Evolutionary conservation across 1,284 basidiomycete genomes (phyloP).

Genomic region (Boletus subluridellus): DNA sequence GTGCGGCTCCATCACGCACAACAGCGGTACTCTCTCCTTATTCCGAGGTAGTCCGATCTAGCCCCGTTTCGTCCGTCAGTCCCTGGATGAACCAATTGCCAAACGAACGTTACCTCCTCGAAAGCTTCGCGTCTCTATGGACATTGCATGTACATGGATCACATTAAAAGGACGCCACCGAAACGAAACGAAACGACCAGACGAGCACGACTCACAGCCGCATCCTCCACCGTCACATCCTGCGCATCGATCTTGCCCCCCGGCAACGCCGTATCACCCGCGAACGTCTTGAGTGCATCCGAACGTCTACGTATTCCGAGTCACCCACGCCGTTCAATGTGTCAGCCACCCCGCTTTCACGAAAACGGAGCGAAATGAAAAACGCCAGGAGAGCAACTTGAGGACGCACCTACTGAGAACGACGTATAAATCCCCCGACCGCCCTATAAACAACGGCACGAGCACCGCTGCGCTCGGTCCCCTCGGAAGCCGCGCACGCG

Average conservation of each 20-base stretch:
- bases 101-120: constrained; percentile 51
- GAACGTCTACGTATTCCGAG: constrained; percentile 56
- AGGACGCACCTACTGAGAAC: constrained; percentile 63
- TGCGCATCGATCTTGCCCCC: constrained; percentile 74
- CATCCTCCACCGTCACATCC: constrained; percentile 69
- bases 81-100: not conserved
- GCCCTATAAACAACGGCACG: constrained; percentile 76
- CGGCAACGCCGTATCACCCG: constrained; percentile 80
- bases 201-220: constrained; percentile 58
- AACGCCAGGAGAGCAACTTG: no score
- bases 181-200: not conserved
- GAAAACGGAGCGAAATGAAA: not conserved
- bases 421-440: constrained; percentile 78
- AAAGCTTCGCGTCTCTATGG: constrained; percentile 67
- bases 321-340: not conserved
- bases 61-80: not conserved
- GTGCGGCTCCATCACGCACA: constrained; percentile 76
- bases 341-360: not conserved
- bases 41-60: constrained; percentile 81
- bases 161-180: not conserved
- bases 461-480: no score
- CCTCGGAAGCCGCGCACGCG: constrained; percentile 25
- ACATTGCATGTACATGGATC: not conserved
- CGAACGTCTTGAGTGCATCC: constrained; percentile 66
- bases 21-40: constrained; percentile 59